Percentiles rank a stretch among this genome's conserved stretches.
These are phyloP conservation scores for Parachaetomium inaequale DNA, from an alignment of 495 filamentous ascomycete genomes.

Conservation along the genomic window DNA sequence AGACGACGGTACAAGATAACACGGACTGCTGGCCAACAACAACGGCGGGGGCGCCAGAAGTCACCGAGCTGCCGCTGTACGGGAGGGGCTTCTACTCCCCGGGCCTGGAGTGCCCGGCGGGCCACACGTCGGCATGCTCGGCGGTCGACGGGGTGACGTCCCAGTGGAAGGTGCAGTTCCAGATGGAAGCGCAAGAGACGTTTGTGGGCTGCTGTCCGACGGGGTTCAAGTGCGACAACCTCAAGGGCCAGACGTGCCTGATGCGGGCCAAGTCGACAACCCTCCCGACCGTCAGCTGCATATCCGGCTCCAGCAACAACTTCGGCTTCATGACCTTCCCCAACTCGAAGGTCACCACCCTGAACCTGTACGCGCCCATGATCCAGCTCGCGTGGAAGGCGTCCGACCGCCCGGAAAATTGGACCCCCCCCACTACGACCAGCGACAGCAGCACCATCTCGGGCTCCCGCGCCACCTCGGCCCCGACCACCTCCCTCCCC, in stretches of 20 bases:
- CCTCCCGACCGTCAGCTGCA: conserved; percentile 22
- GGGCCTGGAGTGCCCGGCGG: conserved; percentile 29
- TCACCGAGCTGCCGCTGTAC: neutral
- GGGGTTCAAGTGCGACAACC: conserved; percentile 26
- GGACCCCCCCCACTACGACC: neutral
- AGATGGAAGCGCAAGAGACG: conserved; percentile 27
- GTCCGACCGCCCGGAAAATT: conserved; percentile 15
- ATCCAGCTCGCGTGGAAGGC: conserved; percentile 31
- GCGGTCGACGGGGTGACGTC: conserved; percentile 17
- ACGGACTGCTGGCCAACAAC: conserved; percentile 33
- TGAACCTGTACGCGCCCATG: conserved; percentile 32
- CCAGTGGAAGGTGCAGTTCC: conserved; percentile 27
- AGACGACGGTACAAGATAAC: conserved; percentile 17
- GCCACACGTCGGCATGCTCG: conserved; percentile 29
- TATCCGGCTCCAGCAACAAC: conserved; percentile 7
- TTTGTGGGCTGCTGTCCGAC: conserved; percentile 35
- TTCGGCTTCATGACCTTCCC: conserved; percentile 22
- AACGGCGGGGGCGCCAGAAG: conserved; percentile 8
- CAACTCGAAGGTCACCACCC: neutral
- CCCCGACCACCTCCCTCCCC: neutral
- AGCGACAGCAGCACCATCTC: neutral
- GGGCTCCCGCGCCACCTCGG: neutral
- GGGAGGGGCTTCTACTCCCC: conserved; percentile 39
- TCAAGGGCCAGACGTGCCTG: conserved; percentile 31
- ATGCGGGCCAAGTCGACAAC: conserved; percentile 11